These are phyloP conservation scores for Neodidymelliopsis sp. DNA, from an alignment of 2,329 filamentous ascomycete species.

Conservation along the genomic window DNA sequence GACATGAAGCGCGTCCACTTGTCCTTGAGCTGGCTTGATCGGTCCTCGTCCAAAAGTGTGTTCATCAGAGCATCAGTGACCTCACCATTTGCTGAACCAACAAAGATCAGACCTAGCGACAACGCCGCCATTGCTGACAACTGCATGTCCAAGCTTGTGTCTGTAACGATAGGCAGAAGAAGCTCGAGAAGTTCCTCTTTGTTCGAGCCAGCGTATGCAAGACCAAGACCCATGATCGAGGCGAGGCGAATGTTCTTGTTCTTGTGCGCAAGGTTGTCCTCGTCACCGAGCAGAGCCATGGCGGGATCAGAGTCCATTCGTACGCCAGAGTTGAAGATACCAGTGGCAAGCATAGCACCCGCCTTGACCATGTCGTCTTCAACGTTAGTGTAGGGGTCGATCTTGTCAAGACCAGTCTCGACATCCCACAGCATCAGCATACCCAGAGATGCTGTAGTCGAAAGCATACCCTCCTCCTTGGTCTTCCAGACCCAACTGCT, in stretches of 20 bases:
- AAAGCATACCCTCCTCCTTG: slow-evolving; percentile 97
- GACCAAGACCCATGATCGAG: slow-evolving; percentile 93
- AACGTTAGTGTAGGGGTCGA: slow-evolving; percentile 92
- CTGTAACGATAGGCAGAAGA: slow-evolving; percentile 85
- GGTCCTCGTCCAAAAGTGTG: slow-evolving; percentile 91
- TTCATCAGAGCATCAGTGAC: slow-evolving; percentile 92
- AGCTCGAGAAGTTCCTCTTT: slow-evolving; percentile 86
- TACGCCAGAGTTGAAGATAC: slow-evolving; percentile 94
- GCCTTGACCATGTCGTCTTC: slow-evolving; percentile 86
- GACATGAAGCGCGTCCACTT: slow-evolving; percentile 99
- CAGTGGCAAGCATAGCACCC: slow-evolving; percentile 89
- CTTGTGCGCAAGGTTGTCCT: slow-evolving; percentile 79
- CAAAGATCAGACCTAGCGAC: slow-evolving; percentile 87
- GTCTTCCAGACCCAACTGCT: slow-evolving; percentile 99
- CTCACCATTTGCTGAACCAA: slow-evolving; percentile 89
- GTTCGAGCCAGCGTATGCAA: slow-evolving; percentile 94
- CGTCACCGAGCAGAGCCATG: slow-evolving; percentile 81
- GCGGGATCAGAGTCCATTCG: slow-evolving; percentile 89
- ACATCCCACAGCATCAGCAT: slow-evolving; percentile 94
- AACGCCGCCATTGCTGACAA: slow-evolving; percentile 95
- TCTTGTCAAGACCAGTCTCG: slow-evolving; percentile 88
- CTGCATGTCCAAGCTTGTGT: slow-evolving; percentile 89
- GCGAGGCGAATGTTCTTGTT: slow-evolving; percentile 80
- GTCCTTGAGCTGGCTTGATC: slow-evolving; percentile 88
- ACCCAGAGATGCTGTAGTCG: slow-evolving; percentile 91